Evolutionary conservation across 2,329 filamentous ascomycete genomes (phyloP).

Genomic region (Drechslerella dactyloides): DNA sequence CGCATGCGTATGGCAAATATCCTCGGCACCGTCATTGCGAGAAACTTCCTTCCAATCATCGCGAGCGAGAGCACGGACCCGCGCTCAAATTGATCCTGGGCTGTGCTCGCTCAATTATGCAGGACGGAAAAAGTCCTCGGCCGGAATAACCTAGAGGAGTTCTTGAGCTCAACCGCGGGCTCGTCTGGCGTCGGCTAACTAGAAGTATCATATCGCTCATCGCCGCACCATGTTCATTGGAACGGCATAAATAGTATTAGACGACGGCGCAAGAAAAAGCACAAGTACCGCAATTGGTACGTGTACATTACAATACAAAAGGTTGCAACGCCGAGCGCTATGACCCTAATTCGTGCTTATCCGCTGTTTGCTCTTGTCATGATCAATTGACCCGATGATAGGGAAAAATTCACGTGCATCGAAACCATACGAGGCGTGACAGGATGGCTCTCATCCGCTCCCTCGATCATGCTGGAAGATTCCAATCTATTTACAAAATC

Average conservation of each 20-base stretch:
- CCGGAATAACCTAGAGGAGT: background rate
- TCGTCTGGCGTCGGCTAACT: too few relatives aligned
- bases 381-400: background rate
- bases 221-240: too few relatives aligned
- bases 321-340: background rate
- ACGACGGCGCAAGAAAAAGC: too few relatives aligned
- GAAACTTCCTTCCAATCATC: constrained; percentile 3
- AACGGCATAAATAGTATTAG: too few relatives aligned
- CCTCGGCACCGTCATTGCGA: background rate
- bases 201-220: too few relatives aligned
- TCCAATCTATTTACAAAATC: constrained; percentile 2
- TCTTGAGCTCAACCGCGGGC: background rate
- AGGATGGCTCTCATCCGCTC: background rate
- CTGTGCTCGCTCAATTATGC: background rate
- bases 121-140: background rate
- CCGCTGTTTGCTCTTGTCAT: background rate
- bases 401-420: too few relatives aligned
- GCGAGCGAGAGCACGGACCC: constrained; percentile 3
- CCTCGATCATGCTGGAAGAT: background rate
- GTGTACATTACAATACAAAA: too few relatives aligned
- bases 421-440: background rate
- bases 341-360: background rate
- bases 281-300: background rate
- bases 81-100: background rate
- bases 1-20: background rate